Evolutionary conservation across 2,329 filamentous ascomycete genomes (phyloP), one percentile per base, ranked within the genome.

Genomic region (Botryotinia globosa): DNA sequence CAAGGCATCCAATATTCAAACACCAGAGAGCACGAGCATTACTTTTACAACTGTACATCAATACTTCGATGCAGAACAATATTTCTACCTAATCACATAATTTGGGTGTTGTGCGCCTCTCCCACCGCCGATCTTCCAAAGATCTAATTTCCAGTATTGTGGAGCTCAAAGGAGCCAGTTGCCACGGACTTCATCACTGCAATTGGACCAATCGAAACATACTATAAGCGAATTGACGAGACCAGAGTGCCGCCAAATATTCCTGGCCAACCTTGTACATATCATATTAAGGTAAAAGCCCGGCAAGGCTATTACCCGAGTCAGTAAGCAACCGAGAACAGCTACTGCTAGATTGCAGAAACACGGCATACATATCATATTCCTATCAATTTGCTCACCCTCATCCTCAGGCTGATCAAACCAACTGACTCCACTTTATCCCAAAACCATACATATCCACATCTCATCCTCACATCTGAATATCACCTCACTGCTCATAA

Each of bases 401-500:
- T 44, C n/a, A 25, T 25, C 48, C 20, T 25, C 25, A 58, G 65
- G 37, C n/a, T 42, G 56, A 61, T 69, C 54, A 37, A 69, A 48
- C 22, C 42, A 25, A 67, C 32, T 18, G n/a, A 32, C 37, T 56
- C 51, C 39, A 58, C 37, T 39, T 20, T 42, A 67, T 67, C 25
- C 16, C 48, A 59, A 37, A 64, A 39, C 32, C 45, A 25, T 68
- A 37, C 51, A 63, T 37, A 67, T 37, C 45, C 72, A 45, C 22
- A 59, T 32, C 48, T 42, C 39, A 37, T 59, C 68, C 64, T 67
- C 25, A 34, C 29, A 34, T 37, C 39, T 39, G 34, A 58, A 34
- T 51, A 45, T 42, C 32, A 37, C 61, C 63, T 37, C 42, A 62
- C 51, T 42, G 54, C 37, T 42, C 59, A 74, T 29, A 25, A 78